A percentile compares a stretch with the other conserved stretches of the same genome.
phyloP scores from a whole-genome alignment of 2,329 filamentous ascomycete species.

The Colletotrichum abscissum region DNA sequence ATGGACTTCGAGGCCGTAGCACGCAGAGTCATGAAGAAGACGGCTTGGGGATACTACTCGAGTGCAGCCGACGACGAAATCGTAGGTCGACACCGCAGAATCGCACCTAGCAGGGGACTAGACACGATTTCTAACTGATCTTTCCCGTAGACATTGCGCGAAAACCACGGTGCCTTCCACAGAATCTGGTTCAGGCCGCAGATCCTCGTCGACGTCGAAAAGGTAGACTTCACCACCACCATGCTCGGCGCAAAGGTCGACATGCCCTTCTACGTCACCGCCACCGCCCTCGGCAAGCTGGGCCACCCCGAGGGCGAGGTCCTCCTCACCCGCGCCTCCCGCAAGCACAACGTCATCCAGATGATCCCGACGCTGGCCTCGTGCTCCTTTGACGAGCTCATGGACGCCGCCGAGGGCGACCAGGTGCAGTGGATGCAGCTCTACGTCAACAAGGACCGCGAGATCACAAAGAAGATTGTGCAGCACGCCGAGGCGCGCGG shows the following conservation, averaged over 20 bases:
- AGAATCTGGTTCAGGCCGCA: constrained; percentile 96
- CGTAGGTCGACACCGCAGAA: constrained; percentile 57
- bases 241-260: constrained; percentile 91
- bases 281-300: constrained; percentile 94
- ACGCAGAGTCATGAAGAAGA: constrained; percentile 91
- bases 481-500: constrained; percentile 91
- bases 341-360: constrained; percentile 90
- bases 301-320: constrained; percentile 96
- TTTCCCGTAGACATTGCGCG: constrained; percentile 79
- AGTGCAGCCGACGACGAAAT: constrained; percentile 92
- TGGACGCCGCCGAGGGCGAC: constrained; percentile 82
- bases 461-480: constrained; percentile 90
- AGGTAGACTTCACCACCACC: constrained; percentile 86
- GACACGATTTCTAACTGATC: constrained; percentile 36
- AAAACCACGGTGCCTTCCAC: constrained; percentile 96
- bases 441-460: constrained; percentile 95
- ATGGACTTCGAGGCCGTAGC: constrained; percentile 97
- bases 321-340: constrained; percentile 84
- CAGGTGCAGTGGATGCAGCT: constrained; percentile 98
- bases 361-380: constrained; percentile 99
- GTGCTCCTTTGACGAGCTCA: constrained; percentile 96
- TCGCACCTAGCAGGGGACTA: not conserved
- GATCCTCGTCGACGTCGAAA: constrained; percentile 88
- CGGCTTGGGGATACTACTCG: constrained; percentile 97
- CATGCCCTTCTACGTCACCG: constrained; percentile 96